Base-by-base conservation (phyloP, 2,329 filamentous ascomycete genomes). In the Penicillium italicum region DNA sequence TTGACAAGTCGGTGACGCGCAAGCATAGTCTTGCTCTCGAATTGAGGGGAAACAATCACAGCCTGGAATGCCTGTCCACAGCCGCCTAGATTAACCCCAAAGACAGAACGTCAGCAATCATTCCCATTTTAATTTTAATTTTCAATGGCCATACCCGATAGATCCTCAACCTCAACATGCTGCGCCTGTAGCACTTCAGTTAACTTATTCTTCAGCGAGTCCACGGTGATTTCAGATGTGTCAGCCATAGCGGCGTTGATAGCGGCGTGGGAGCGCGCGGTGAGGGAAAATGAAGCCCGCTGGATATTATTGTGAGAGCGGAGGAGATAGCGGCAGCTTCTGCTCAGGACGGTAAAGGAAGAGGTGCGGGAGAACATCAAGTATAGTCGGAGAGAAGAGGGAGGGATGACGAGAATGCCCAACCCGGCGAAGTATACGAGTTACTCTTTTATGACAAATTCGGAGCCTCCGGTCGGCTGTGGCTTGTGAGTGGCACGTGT, bases 1-100 rank as follows among this genome's bases (percentile, higher is more conserved):
- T 97, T 96, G 65, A 96, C 91, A 60, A 95, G 81, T 41, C 92
- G 86, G 75, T 96, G 90, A 55, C 92, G 84, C 71, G 91, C 91
- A 55, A 97, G 84, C 50, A 89, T 89, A 69, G 79, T 88, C 73
- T 89, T 87, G 66, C 85, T 85, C 53, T 82, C 79, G 72, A 91
- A 91, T 55, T 84, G 78, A 31, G 86, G 80, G 9, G 87, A 89
- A 24, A 89, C 86, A 50, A 89, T 88, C 43, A 87, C 79, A 4
- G 85, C 86, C 64, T 87, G 83, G 74, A 83, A 89, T 66, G 86
- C 86, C 72, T 88, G 85, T 40, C 86, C 86, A 67, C 86, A 89
- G 53, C 86, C 86, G 61, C 86, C 85, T 88, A 63, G 46, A 55
- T 5, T 11, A 40, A 18, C 3, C 20, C 36, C n/a, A n/a, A n/a